Conservation (phyloP, 345 rosid species). For the Draba incana region DNA sequence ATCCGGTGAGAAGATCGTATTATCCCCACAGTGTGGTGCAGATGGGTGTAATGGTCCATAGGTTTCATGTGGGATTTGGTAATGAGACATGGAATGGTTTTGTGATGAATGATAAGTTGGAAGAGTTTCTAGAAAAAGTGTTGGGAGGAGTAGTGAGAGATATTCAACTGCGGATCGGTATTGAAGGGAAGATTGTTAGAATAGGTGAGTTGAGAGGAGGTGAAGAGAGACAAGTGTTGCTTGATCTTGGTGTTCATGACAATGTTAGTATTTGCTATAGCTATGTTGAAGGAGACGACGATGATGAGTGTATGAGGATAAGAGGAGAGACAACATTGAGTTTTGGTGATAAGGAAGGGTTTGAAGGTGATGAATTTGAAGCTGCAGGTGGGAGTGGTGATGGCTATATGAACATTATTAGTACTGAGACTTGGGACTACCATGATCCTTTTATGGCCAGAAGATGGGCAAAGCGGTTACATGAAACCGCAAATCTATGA, state of each 20-base stretch:
- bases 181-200: conserved; percentile 56
- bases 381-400: conserved; percentile 42
- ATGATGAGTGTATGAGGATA: conserved; percentile 50
- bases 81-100: conserved; percentile 56
- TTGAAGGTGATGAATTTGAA: conserved; percentile 47
- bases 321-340: conserved; percentile 66
- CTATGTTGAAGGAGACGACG: conserved; percentile 67
- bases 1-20: conserved; percentile 60
- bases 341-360: conserved; percentile 19
- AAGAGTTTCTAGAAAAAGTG: conserved; percentile 65
- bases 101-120: conserved; percentile 71
- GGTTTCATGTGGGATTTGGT: conserved; percentile 81
- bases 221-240: conserved; percentile 64
- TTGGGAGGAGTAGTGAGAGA: conserved; percentile 64
- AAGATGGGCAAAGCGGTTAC: conserved; percentile 87
- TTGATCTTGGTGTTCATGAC: conserved; percentile 55
- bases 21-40: conserved; percentile 47
- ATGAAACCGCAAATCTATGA: conserved; percentile 54
- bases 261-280: conserved; percentile 63
- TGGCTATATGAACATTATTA: conserved; percentile 29
- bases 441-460: conserved; percentile 81
- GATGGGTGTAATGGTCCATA: conserved; percentile 59
- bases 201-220: conserved; percentile 69
- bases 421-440: conserved; percentile 59
- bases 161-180: conserved; percentile 67